phyloP scores from a whole-genome alignment of 179 eudicot species.

The Pouteria campechiana region DNA sequence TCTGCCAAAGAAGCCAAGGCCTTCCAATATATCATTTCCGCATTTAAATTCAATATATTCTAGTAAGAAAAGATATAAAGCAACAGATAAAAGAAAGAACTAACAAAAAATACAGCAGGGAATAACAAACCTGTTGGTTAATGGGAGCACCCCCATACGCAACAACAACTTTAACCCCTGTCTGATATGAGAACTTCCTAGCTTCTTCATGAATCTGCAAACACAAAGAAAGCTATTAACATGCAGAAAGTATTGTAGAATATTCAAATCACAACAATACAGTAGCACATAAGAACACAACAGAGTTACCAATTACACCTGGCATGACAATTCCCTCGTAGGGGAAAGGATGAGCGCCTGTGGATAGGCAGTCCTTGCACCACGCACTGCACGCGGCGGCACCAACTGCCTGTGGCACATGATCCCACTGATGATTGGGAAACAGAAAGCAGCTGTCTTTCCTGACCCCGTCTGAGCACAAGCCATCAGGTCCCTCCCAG shows the following conservation, averaged over 20 bases:
- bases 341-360: slow-evolving; percentile 87
- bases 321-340: slow-evolving; percentile 89
- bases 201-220: slow-evolving; percentile 85
- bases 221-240: not conserved
- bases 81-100: no score
- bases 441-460: slow-evolving; percentile 92
- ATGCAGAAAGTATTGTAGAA: no score
- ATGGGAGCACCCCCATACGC: slow-evolving; percentile 97
- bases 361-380: slow-evolving; percentile 56
- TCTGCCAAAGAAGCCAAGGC: no score
- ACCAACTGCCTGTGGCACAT: slow-evolving; percentile 44
- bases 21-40: no score
- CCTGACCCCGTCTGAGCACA: slow-evolving; percentile 98
- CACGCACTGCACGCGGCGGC: slow-evolving; percentile 48
- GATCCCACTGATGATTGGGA: slow-evolving; percentile 89
- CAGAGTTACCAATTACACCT: slow-evolving; percentile 27
- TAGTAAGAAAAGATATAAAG: no score
- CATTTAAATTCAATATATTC: no score
- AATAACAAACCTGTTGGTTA: slow-evolving; percentile 57
- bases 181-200: slow-evolving; percentile 76
- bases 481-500: slow-evolving; percentile 89
- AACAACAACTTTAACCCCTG: slow-evolving; percentile 90
- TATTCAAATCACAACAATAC: no score
- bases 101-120: no score
- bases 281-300: no score